Evolutionary conservation across 331 rosid species (phyloP).

Genomic region (Cydonia oblonga): DNA sequence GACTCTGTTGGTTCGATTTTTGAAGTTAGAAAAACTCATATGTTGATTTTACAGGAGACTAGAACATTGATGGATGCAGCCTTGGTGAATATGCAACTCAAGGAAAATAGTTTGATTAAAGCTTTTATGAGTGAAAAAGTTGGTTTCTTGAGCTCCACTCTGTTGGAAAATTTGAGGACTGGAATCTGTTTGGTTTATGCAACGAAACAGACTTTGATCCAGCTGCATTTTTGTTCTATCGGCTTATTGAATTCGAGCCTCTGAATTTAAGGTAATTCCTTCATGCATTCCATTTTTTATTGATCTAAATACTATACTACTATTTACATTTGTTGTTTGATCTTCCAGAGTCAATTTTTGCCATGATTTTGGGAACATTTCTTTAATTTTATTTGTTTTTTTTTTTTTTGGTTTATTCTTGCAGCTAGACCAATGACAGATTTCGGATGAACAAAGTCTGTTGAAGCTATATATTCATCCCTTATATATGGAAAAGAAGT

Average conservation of each 20-base stretch:
- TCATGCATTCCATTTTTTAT: slow-evolving; percentile 6
- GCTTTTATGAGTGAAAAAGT: slow-evolving; percentile 15
- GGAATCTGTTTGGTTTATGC: slow-evolving; percentile 22
- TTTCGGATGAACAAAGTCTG: no score
- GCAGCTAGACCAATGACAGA: no score
- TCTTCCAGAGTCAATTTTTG: background rate
- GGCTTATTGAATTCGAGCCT: slow-evolving; percentile 11
- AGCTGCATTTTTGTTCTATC: slow-evolving; percentile 22
- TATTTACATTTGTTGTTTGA: background rate
- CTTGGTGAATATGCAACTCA: no score
- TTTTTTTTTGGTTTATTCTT: no score
- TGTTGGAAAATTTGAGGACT: slow-evolving; percentile 22
- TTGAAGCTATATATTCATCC: no score
- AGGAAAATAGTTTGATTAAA: background rate
- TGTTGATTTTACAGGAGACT: no score
- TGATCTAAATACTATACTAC: background rate
- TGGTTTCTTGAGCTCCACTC: slow-evolving; percentile 27
- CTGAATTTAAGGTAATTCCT: slow-evolving; percentile 27
- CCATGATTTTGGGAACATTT: no score
- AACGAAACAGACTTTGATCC: slow-evolving; percentile 13
- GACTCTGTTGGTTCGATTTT: no score
- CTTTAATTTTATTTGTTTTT: no score
- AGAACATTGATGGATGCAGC: no score
- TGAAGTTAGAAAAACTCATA: no score
- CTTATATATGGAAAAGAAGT: no score